Conservation (phyloP, 228 moss, liverwort and hornwort genomes). For the Sphagnum fallax region DNA sequence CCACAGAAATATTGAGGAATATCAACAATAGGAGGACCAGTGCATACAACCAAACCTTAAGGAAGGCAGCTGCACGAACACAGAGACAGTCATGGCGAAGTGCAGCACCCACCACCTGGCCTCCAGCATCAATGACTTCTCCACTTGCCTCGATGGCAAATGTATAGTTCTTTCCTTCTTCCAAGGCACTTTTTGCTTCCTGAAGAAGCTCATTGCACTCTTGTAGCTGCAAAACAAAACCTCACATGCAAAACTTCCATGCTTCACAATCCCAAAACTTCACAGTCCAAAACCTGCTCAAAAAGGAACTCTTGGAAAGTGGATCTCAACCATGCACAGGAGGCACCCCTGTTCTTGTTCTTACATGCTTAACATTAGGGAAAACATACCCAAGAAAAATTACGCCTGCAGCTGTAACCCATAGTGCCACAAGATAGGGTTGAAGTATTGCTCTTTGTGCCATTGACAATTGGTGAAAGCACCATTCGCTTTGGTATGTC, state of each 20-base stretch:
- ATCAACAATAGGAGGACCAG: no score
- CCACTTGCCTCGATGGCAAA: conserved; percentile 82
- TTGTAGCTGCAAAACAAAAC: conserved; percentile 46
- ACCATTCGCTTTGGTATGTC: conserved; percentile 64
- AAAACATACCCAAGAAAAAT: conserved; percentile 69
- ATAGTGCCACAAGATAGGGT: conserved; percentile 27
- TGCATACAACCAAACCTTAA: conserved; percentile 46
- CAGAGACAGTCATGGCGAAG: conserved; percentile 93
- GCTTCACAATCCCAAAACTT: background rate
- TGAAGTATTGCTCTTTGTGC: conserved; percentile 29
- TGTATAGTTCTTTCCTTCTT: conserved; percentile 43
- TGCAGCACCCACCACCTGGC: conserved; percentile 66
- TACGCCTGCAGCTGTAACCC: conserved; percentile 65
- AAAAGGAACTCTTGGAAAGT: background rate
- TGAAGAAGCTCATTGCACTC: conserved; percentile 85
- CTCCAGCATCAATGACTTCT: conserved; percentile 93
- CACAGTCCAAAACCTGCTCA: background rate
- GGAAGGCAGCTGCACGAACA: conserved; percentile 78
- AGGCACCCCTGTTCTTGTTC: background rate
- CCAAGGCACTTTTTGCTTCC: conserved; percentile 61
- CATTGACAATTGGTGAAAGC: conserved; percentile 38
- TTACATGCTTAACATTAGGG: background rate
- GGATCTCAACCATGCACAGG: no score
- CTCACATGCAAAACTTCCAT: background rate
- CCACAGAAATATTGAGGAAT: no score